Conservation (phyloP, 2,329 filamentous ascomycete species). For the Drechslerella dactyloides region DNA sequence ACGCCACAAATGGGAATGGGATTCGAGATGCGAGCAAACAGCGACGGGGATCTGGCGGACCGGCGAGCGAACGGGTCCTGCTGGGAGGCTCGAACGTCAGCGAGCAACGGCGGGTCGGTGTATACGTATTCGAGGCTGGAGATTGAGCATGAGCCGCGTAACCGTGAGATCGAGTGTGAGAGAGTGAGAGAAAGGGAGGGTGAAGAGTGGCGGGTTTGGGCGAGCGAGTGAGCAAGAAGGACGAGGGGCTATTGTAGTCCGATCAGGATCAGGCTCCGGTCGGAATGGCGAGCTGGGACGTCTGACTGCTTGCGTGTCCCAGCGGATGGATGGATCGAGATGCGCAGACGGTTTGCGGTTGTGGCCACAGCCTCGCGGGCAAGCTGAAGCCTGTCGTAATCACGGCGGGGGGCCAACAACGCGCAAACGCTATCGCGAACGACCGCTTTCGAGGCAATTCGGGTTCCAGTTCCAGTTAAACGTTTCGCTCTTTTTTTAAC, state of each 20-base stretch:
- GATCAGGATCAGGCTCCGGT: conserved; percentile 1
- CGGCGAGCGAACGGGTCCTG: conserved; percentile 17
- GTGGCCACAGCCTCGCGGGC: conserved; percentile 25
- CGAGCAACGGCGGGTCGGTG: not conserved
- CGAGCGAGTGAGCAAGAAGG: no score
- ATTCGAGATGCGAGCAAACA: conserved; percentile 35
- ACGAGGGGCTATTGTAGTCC: not conserved
- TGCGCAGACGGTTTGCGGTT: conserved; percentile 27
- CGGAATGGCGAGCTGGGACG: not conserved
- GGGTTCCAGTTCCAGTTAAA: no score
- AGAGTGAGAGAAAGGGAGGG: not conserved
- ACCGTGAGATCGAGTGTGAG: not conserved
- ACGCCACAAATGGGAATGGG: conserved; percentile 33
- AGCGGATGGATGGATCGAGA: conserved; percentile 35
- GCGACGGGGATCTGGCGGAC: conserved; percentile 28
- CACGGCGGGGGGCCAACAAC: conserved; percentile 12
- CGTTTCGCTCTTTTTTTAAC: conserved; percentile 9
- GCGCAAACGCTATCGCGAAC: conserved; percentile 33
- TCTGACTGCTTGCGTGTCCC: conserved; percentile 33
- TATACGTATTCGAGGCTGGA: conserved; percentile 2
- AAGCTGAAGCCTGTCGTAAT: not conserved
- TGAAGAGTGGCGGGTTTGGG: no score
- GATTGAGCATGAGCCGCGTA: conserved; percentile 4
- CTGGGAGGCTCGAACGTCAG: not conserved
- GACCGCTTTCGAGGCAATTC: conserved; percentile 41